Evolutionary conservation across 2,329 filamentous ascomycete genomes (phyloP).

Genomic region (Colletotrichum sp.): DNA sequence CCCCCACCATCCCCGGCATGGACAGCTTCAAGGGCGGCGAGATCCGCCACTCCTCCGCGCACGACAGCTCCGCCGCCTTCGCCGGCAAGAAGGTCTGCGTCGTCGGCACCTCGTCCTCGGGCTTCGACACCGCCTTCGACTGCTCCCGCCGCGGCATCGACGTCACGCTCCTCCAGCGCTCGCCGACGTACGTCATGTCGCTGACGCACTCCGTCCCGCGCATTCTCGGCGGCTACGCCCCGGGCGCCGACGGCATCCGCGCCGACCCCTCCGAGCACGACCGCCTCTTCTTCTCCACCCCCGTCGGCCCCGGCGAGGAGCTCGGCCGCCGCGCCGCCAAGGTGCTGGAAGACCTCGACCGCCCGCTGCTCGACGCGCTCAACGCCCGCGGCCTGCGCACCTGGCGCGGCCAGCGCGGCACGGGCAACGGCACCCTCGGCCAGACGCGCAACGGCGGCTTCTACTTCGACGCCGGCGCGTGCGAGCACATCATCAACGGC

Average conservation of each 20-base stretch:
- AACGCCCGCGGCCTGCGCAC: constrained; percentile 17
- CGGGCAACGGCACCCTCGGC: neutral
- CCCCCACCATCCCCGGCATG: constrained; percentile 32
- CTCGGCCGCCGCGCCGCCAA: constrained; percentile 12
- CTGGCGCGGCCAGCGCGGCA: neutral
- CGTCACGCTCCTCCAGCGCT: constrained; percentile 17
- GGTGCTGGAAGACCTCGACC: constrained; percentile 19
- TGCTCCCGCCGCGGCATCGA: neutral
- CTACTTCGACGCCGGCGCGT: neutral
- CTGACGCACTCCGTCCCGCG: constrained; percentile 30
- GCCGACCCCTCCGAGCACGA: constrained; percentile 55
- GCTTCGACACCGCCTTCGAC: neutral
- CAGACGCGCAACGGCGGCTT: neutral
- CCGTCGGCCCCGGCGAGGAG: constrained; percentile 50
- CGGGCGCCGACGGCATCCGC: constrained; percentile 39
- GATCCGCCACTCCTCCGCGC: neutral
- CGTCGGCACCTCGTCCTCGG: neutral
- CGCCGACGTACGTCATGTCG: constrained; percentile 36
- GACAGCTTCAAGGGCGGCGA: neutral
- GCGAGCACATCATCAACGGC: neutral
- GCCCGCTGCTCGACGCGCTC: constrained; percentile 25
- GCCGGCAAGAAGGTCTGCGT: neutral
- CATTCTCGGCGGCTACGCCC: constrained; percentile 27
- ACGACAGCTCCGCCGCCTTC: neutral
- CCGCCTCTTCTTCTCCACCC: constrained; percentile 58